Evolutionary conservation across 257 asterid species (phyloP).

Genomic region (Jacaranda copaia): DNA sequence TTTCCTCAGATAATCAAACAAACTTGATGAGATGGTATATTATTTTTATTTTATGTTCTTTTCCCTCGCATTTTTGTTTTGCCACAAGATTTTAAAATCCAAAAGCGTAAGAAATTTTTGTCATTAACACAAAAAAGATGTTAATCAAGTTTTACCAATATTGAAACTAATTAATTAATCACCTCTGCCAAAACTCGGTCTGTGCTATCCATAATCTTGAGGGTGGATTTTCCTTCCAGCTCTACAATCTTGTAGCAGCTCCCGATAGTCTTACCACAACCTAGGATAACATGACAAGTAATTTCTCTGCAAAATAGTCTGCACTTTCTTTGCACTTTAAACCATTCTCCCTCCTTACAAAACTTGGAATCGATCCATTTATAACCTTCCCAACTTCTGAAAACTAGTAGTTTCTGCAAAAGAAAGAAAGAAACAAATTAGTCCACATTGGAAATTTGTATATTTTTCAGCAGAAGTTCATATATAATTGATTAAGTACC

Average conservation of each 20-base stretch:
- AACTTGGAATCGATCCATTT: conserved; percentile 34
- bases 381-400: conserved; percentile 51
- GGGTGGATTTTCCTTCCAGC: conserved; percentile 36
- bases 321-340: conserved; percentile 42
- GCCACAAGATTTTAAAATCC: too few species aligned
- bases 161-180: not conserved
- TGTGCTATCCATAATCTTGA: conserved; percentile 44
- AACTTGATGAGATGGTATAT: too few species aligned
- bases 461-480: too few species aligned
- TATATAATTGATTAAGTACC: conserved; percentile 39
- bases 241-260: conserved; percentile 42
- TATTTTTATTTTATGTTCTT: too few species aligned
- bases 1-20: too few species aligned
- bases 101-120: too few species aligned
- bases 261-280: conserved; percentile 26
- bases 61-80: too few species aligned
- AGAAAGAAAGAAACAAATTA: not conserved
- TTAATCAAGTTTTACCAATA: too few species aligned
- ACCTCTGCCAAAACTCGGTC: conserved; percentile 58
- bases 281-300: conserved; percentile 39
- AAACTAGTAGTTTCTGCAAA: conserved; percentile 39
- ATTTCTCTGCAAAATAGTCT: conserved; percentile 31
- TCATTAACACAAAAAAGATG: too few species aligned
- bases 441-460: not conserved
- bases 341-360: conserved; percentile 44